phyloP scores from a whole-genome alignment of 805 yeast species.

The Myxozyma nipponensis region DNA sequence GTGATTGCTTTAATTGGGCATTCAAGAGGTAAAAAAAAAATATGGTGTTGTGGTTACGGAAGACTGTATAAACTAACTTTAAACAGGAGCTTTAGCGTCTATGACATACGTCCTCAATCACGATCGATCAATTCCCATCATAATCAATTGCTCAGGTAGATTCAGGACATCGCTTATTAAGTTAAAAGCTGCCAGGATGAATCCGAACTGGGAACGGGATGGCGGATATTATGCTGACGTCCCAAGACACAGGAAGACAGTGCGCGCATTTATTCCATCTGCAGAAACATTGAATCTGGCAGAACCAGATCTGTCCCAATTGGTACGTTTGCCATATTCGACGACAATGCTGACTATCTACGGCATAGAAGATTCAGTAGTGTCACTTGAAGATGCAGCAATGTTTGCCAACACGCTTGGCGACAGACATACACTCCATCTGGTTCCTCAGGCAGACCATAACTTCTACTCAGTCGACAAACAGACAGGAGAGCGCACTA shows the following conservation, averaged over 20 bases:
- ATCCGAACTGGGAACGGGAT: constrained; percentile 41
- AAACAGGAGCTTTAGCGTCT: constrained; percentile 52
- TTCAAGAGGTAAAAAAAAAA: constrained; percentile 60
- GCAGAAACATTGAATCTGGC: constrained; percentile 53
- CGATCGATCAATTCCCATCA: constrained; percentile 52
- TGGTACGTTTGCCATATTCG: constrained; percentile 44
- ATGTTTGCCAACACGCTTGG: constrained; percentile 55
- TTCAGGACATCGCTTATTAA: constrained; percentile 50
- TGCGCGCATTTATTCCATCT: constrained; percentile 43
- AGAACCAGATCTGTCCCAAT: constrained; percentile 43
- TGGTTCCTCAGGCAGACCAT: constrained; percentile 74
- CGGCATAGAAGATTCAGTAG: constrained; percentile 63
- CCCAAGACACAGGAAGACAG: constrained; percentile 50
- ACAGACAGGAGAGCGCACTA: constrained; percentile 39
- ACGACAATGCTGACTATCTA: constrained; percentile 62
- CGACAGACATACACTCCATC: constrained; percentile 51
- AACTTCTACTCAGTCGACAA: constrained; percentile 58
- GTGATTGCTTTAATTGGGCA: constrained; percentile 66
- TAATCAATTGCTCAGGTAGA: constrained; percentile 73
- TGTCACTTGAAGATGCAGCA: constrained; percentile 62
- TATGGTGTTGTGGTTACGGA: too few relatives aligned
- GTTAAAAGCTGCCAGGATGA: constrained; percentile 38
- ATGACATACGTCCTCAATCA: constrained; percentile 59
- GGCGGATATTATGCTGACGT: constrained; percentile 44
- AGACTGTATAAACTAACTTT: too few relatives aligned